A percentile compares a stretch with the other conserved stretches of the same genome.
Evolutionary conservation across 768 basidiomycete genomes (phyloP).

Genomic region (Hydnomerulius pinastri): DNA sequence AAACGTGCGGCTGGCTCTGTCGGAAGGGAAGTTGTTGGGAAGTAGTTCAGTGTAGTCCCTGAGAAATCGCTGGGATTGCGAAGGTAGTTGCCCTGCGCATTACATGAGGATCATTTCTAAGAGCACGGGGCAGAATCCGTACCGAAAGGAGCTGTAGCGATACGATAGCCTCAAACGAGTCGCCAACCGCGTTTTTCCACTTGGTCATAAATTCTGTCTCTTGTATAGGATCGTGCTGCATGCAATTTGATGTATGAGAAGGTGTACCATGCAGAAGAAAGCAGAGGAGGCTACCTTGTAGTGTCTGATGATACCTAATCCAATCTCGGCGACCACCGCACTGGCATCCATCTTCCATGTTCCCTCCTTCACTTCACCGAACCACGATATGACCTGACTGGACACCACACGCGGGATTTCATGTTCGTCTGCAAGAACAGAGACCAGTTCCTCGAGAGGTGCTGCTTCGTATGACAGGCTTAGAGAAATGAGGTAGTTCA

Average conservation of each 20-base stretch:
- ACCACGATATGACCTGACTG: slow-evolving; percentile 79
- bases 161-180: slow-evolving; percentile 68
- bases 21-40: slow-evolving; percentile 75
- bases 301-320: slow-evolving; percentile 68
- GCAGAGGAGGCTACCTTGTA: slow-evolving; percentile 46
- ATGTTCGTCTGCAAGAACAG: slow-evolving; percentile 69
- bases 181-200: slow-evolving; percentile 80
- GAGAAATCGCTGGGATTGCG: slow-evolving; percentile 38
- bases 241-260: background rate
- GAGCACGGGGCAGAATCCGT: slow-evolving; percentile 7
- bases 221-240: slow-evolving; percentile 59
- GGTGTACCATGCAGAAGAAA: background rate
- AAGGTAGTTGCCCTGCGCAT: slow-evolving; percentile 76
- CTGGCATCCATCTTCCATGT: slow-evolving; percentile 69
- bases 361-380: slow-evolving; percentile 59
- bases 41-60: slow-evolving; percentile 59
- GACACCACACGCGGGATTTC: slow-evolving; percentile 64
- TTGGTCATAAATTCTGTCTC: slow-evolving; percentile 56
- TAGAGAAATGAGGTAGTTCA: slow-evolving; percentile 71
- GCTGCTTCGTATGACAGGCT: slow-evolving; percentile 53
- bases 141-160: slow-evolving; percentile 72
- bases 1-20: slow-evolving; percentile 81
- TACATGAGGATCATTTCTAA: background rate
- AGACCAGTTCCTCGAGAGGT: slow-evolving; percentile 57
- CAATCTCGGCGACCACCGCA: slow-evolving; percentile 71